phyloP scores from a whole-genome alignment of 352 stramenopile genomes.

The Globisporangium nunn region DNA sequence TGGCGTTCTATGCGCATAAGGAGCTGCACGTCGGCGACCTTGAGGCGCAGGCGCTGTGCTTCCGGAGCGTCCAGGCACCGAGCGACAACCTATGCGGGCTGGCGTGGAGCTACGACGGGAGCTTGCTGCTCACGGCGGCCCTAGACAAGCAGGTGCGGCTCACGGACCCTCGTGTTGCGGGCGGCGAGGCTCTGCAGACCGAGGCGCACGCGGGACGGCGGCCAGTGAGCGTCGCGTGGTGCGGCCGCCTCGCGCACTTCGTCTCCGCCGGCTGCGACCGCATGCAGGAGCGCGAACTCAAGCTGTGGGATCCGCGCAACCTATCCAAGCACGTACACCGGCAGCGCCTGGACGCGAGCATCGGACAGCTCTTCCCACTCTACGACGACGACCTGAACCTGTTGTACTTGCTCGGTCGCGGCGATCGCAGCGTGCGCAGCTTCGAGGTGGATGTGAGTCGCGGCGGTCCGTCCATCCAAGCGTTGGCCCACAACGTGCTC shows the following conservation, averaged over 20 bases:
- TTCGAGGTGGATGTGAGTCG: conserved; percentile 53
- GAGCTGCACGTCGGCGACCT: conserved; percentile 46
- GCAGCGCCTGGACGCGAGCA: conserved; percentile 56
- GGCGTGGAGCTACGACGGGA: conserved; percentile 71
- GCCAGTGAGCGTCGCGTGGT: conserved; percentile 51
- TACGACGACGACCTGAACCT: conserved; percentile 64
- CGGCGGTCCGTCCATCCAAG: conserved; percentile 23
- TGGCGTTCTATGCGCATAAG: conserved; percentile 35
- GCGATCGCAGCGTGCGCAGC: conserved; percentile 47
- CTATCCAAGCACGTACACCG: conserved; percentile 40
- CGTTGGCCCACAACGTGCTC: conserved; percentile 46
- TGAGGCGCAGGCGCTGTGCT: conserved; percentile 17
- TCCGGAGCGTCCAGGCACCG: conserved; percentile 10
- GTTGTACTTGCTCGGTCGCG: conserved; percentile 65
- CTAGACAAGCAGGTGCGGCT: conserved; percentile 42
- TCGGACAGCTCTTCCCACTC: conserved; percentile 58
- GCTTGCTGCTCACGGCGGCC: conserved; percentile 31
- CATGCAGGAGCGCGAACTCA: conserved; percentile 70
- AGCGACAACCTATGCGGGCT: conserved; percentile 21
- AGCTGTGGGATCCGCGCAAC: conserved; percentile 69
- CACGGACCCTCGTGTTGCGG: conserved; percentile 37
- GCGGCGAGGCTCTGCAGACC: conserved; percentile 8
- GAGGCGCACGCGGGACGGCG: conserved; percentile 41
- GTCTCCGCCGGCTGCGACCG: conserved; percentile 50
- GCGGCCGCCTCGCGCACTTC: conserved; percentile 40